phyloP scores from a whole-genome alignment of 371 early-diverging fungal species.

The Entomophthora muscae region DNA sequence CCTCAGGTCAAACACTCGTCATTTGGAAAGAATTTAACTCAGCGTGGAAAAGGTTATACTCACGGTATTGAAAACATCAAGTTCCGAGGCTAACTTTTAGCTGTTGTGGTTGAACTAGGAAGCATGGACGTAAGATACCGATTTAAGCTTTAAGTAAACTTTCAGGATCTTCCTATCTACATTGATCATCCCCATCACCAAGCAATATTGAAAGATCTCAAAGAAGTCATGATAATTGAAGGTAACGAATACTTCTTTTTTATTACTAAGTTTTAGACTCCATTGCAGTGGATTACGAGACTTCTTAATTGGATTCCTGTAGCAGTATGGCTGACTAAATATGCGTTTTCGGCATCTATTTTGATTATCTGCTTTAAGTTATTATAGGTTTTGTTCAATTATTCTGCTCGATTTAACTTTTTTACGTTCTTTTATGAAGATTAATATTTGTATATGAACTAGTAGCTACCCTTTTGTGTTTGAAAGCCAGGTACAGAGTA shows the following conservation, averaged over 20 bases:
- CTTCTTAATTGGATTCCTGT: too few species aligned
- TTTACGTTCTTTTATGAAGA: too few species aligned
- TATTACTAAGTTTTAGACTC: background rate
- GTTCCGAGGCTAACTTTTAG: background rate
- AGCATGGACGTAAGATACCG: background rate
- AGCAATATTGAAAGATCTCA: background rate
- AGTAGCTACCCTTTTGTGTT: too few species aligned
- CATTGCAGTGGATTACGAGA: conserved; percentile 6
- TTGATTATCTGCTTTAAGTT: too few species aligned
- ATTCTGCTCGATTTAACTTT: too few species aligned
- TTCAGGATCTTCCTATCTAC: conserved; percentile 1
- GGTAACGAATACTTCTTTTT: background rate
- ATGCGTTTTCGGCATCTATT: too few species aligned
- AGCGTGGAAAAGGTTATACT: conserved; percentile 6
- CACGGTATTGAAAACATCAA: background rate
- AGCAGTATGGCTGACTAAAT: too few species aligned
- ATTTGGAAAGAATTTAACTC: conserved; percentile 6
- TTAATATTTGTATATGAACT: too few species aligned
- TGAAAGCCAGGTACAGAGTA: too few species aligned
- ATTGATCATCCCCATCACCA: conserved; percentile 5
- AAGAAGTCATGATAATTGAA: background rate
- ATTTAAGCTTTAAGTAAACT: background rate
- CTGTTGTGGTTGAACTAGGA: background rate
- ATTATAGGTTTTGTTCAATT: too few species aligned
- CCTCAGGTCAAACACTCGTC: background rate